These are phyloP conservation scores for Pseudisothecium myosuroides DNA, from an alignment of 225 moss, liverwort and hornwort species.

Conservation along the genomic window DNA sequence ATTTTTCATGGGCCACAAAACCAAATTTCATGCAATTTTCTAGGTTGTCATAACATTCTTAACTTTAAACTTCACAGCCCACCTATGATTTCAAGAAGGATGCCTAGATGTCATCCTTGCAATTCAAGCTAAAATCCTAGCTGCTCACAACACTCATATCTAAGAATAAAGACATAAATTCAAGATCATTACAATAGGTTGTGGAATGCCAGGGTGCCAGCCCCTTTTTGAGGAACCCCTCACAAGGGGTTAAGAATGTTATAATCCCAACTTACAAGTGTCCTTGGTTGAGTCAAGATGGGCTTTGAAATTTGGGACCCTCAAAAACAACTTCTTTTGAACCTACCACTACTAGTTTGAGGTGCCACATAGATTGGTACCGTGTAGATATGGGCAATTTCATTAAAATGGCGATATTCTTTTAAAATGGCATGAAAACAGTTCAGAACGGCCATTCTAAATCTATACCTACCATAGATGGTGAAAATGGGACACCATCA, in stretches of 20 bases:
- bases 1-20: neutral
- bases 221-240: rapidly evolving
- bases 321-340: neutral
- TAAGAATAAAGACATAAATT: neutral
- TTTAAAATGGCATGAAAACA: no score
- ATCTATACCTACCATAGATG: no score
- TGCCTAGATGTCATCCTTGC: rapidly evolving
- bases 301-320: rapidly evolving
- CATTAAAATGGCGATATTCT: no score
- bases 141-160: neutral
- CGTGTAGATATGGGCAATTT: no score
- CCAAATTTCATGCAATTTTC: neutral
- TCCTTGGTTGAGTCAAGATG: neutral
- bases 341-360: rapidly evolving
- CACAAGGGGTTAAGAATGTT: neutral
- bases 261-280: rapidly evolving
- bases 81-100: neutral
- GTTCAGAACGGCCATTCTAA: no score
- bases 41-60: neutral
- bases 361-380: rapidly evolving
- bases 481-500: no score
- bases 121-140: neutral
- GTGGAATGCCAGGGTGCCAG: rapidly evolving
- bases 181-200: neutral
- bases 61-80: neutral